Conservation (phyloP, 306 rosid species). For the Purshia tridentata region DNA sequence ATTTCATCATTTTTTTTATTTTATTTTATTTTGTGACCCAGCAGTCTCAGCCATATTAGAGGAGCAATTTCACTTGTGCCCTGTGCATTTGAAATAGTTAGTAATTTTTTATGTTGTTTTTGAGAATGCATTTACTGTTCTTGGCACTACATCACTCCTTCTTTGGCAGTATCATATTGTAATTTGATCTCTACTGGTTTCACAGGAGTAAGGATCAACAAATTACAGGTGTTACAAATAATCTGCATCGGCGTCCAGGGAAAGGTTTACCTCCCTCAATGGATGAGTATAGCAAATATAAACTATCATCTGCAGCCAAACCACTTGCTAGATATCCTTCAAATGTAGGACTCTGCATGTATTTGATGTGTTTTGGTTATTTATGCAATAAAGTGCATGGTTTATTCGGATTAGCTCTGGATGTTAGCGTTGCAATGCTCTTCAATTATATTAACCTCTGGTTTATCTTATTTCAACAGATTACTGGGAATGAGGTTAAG, state of each 20-base stretch:
- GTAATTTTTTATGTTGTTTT: background rate
- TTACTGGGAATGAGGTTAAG: constrained; percentile 32
- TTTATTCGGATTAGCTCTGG: background rate
- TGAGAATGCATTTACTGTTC: background rate
- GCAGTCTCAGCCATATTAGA: background rate
- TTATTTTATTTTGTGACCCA: no score
- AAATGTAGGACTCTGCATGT: constrained; percentile 47
- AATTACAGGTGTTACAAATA: constrained; percentile 64
- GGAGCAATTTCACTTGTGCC: background rate
- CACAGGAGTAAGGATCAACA: constrained; percentile 81
- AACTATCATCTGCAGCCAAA: constrained; percentile 44
- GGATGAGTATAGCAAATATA: constrained; percentile 50
- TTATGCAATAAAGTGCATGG: background rate
- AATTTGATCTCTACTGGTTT: constrained; percentile 36
- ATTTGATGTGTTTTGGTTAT: background rate
- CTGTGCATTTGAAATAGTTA: constrained; percentile 4
- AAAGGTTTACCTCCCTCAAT: constrained; percentile 65
- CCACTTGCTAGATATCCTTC: constrained; percentile 48
- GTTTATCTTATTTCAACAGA: constrained; percentile 42
- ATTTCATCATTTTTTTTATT: no score
- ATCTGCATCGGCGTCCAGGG: constrained; percentile 63
- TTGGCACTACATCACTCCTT: background rate
- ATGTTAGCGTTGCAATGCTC: background rate
- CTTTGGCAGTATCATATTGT: constrained; percentile 5
- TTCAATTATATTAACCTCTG: constrained; percentile 1